Conservation (phyloP, 257 asterid genomes). For the Ballota nigra region DNA sequence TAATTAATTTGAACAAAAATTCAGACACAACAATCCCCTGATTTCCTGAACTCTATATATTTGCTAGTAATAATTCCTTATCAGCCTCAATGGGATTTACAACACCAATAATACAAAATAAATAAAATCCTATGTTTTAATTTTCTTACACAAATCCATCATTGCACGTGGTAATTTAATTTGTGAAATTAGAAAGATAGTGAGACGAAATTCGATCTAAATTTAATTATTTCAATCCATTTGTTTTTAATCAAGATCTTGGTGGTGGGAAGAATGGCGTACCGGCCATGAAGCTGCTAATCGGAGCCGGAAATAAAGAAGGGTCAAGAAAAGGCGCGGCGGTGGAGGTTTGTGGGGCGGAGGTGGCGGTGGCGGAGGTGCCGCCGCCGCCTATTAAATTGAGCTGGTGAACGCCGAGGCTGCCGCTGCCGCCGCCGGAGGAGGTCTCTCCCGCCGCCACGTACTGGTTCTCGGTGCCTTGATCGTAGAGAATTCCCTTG, state of each 20-base stretch:
- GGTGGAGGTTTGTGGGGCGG: slow-evolving; percentile 33
- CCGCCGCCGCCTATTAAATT: slow-evolving; percentile 54
- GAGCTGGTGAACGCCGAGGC: slow-evolving; percentile 57
- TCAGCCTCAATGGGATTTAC: slow-evolving; percentile 31
- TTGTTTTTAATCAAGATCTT: slow-evolving; percentile 42
- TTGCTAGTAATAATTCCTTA: background rate
- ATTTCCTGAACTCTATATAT: slow-evolving; percentile 20
- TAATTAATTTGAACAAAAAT: background rate
- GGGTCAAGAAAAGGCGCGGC: slow-evolving; percentile 50
- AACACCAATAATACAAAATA: slow-evolving; percentile 12
- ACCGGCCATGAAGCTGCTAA: slow-evolving; percentile 82
- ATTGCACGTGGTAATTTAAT: no score
- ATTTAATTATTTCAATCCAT: background rate
- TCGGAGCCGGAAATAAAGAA: slow-evolving; percentile 64
- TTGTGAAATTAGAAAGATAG: background rate
- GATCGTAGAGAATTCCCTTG: slow-evolving; percentile 87
- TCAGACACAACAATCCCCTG: slow-evolving; percentile 34
- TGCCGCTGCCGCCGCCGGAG: slow-evolving; percentile 78
- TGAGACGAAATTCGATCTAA: background rate
- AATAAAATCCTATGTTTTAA: slow-evolving; percentile 12
- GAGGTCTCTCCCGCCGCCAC: slow-evolving; percentile 67
- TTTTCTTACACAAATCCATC: slow-evolving; percentile 8
- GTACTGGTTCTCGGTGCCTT: slow-evolving; percentile 78
- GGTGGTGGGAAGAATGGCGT: slow-evolving; percentile 99
- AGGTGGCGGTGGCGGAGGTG: slow-evolving; percentile 36